Conservation (phyloP, 768 basidiomycete genomes). For the Coprinellus micaceus region DNA sequence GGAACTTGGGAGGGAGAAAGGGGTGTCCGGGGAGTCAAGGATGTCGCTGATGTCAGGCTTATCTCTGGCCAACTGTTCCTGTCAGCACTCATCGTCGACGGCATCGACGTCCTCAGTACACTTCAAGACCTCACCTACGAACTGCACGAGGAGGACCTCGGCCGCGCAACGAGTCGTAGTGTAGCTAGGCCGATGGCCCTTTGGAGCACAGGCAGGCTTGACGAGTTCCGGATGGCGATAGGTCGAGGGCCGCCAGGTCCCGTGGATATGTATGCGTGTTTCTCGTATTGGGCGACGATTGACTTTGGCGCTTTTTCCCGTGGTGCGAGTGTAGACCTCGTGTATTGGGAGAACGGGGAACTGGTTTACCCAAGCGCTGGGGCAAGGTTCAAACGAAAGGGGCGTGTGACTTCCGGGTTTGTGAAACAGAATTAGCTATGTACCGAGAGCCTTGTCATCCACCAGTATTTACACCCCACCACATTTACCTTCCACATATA, state of each 20-base stretch:
- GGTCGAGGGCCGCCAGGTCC: slow-evolving; percentile 4
- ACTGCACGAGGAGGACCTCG: too few species aligned
- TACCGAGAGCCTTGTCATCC: too few species aligned
- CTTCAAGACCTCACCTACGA: background rate
- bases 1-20: slow-evolving; percentile 30
- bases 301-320: slow-evolving; percentile 24
- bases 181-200: slow-evolving; percentile 22
- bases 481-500: too few species aligned
- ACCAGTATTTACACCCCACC: too few species aligned
- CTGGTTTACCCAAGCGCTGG: slow-evolving; percentile 35
- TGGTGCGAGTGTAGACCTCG: slow-evolving; percentile 32
- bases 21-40: slow-evolving; percentile 17
- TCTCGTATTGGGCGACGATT: slow-evolving; percentile 32
- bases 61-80: slow-evolving; percentile 26
- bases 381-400: slow-evolving; percentile 22
- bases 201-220: slow-evolving; percentile 35
- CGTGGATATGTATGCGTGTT: slow-evolving; percentile 26
- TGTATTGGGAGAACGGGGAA: slow-evolving; percentile 31
- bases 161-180: background rate
- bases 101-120: slow-evolving; percentile 30
- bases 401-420: too few species aligned
- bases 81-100: slow-evolving; percentile 29
- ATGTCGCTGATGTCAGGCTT: slow-evolving; percentile 20
- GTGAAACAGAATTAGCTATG: too few species aligned
- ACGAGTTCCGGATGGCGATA: slow-evolving; percentile 33